Base-by-base conservation (phyloP, 192 early-diverging fungal species). In the Chytriomyces sp. region DNA sequence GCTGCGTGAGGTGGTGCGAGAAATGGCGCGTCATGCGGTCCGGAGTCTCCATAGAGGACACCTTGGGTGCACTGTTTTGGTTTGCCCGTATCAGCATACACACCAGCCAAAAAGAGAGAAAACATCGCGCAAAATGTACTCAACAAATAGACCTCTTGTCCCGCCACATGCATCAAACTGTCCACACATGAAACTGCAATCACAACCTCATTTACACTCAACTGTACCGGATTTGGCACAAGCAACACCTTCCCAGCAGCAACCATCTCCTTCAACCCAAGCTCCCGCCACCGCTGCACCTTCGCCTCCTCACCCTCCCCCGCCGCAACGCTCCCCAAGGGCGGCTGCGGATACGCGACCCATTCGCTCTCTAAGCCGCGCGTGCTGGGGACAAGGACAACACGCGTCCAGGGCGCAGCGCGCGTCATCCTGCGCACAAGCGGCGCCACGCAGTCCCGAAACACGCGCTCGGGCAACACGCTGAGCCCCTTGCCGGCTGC, bases 261-360 rank as follows among this genome's bases (percentile, higher is more conserved):
- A 38, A 68, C 65, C 22, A 68, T 8, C 34, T 82, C 65, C 37
- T 70, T 62, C 49, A 36, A 49, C n/a, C 67, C 58, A 53, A 77
- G 52, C 3, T 73, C n/a, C 14, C 36, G 22, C 52, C 71, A 59
- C 30, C 38, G 30, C 77, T n/a, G 59, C 36, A 75, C 67, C 63
- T 69, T 78, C 19, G 12, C 30, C 28, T 65, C 31, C 75, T 66
- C 30, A 33, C 40, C 31, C 31, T 74, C 44, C 14, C 14, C 17
- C 17, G 40, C 69, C 22, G 33, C 53, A n/a, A 81, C 39, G 19
- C 59, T 78, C 19, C 66, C 74, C 52, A 95, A 78, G 17, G 90
- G 78, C 14, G 96, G 96, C 71, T 99, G 96, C 5, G 96, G 96
- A 62, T 94, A 91, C 12, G 87, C 88, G 4, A 84, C 76, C 68